These are phyloP conservation scores for Pyrus pyrifolia DNA, from an alignment of 306 rosid species.

Conservation along the genomic window DNA sequence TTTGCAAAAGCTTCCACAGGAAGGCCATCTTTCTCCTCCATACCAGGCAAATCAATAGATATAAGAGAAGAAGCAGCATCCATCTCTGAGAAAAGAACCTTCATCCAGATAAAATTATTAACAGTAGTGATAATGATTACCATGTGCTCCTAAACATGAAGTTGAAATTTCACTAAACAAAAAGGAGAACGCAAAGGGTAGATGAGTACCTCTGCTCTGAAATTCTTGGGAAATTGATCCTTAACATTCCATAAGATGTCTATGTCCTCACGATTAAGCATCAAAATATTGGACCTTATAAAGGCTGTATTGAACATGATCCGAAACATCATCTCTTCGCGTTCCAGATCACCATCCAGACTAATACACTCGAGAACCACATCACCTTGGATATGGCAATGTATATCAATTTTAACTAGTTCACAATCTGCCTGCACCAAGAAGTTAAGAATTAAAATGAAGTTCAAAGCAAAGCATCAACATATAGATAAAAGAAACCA, in stretches of 20 bases:
- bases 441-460: constrained; percentile 6
- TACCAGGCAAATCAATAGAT: constrained; percentile 57
- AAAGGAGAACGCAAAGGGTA: constrained; percentile 5
- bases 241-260: constrained; percentile 73
- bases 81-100: constrained; percentile 95
- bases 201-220: constrained; percentile 88
- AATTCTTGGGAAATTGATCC: constrained; percentile 73
- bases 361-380: constrained; percentile 92
- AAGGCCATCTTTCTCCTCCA: constrained; percentile 85
- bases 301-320: constrained; percentile 96
- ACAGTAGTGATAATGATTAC: neutral
- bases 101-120: constrained; percentile 29
- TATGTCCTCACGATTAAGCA: constrained; percentile 88
- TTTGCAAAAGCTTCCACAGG: constrained; percentile 90
- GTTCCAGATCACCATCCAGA: constrained; percentile 73
- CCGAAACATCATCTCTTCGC: constrained; percentile 87
- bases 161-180: constrained; percentile 2
- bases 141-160: constrained; percentile 19
- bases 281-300: constrained; percentile 93
- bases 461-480: constrained; percentile 10
- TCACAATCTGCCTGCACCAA: constrained; percentile 75
- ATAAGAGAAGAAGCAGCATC: constrained; percentile 58
- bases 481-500: constrained; percentile 19
- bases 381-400: constrained; percentile 93
- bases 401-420: constrained; percentile 85